Evolutionary conservation across 495 filamentous ascomycete genomes (phyloP), one percentile per base, ranked within the genome.

Genomic region (Neurospora sp.): DNA sequence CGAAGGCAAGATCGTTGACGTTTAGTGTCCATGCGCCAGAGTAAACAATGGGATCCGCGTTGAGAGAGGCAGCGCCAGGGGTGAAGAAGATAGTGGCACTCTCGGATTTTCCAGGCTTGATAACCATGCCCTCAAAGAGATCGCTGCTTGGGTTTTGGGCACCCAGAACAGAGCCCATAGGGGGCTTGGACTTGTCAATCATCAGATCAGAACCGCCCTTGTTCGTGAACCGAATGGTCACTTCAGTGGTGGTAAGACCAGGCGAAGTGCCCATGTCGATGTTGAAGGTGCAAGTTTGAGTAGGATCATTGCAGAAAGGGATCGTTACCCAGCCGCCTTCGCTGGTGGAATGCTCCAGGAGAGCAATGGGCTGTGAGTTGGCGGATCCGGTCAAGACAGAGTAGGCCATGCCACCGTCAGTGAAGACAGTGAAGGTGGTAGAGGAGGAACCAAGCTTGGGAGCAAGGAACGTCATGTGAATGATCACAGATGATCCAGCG

Each of bases 21-120:
- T 85, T 85, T 37, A 84, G 71, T 18, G 79, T 83, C 83, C 83
- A 84, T 20, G 75, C 71, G 41, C 77, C 81, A 40, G 74, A 76
- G 65, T 78, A 78, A 3, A 69, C 20, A 22, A 77, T 31, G 16
- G 77, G 53, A 37, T 74, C 72, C 3, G 73, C 44, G 40, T 83
- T 83, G 37, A 75, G 72, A 44, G 74, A 59, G 8, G 74, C 70
- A 1, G 72, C 27, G 40, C 68, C 45, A 31, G 81, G 79, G 9
- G 75, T 74, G 73, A 83, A 83, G 38, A 78, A 73, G 20, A 83
- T 72, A 38, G 74, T 75, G 2, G 78, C 82, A 31, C 45, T 73
- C 9, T 75, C 77, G 37, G 75, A 81, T 22, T 69, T 48, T 3
- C 75, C 76, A 16, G 78, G 76, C 3, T 73, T 59, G 40, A 83